These are phyloP conservation scores for Entonaema liquescens DNA, from an alignment of 495 filamentous ascomycete species.

Conservation along the genomic window DNA sequence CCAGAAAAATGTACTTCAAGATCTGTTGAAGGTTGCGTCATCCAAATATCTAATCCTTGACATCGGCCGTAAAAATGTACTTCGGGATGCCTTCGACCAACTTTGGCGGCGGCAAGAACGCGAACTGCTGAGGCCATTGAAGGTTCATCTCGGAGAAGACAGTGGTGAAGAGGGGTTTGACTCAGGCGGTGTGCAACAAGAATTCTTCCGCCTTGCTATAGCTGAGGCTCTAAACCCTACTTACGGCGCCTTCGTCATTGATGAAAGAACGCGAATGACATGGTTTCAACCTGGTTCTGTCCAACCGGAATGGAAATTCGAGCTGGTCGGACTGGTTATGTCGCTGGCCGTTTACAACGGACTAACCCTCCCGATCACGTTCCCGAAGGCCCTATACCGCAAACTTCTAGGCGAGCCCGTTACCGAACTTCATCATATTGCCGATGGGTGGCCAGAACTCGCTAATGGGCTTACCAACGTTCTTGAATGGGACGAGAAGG, in stretches of 20 bases:
- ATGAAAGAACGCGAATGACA: slow-evolving; percentile 74
- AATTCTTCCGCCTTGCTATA: slow-evolving; percentile 88
- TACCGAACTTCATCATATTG: slow-evolving; percentile 74
- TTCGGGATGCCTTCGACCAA: slow-evolving; percentile 84
- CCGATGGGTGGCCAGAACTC: slow-evolving; percentile 87
- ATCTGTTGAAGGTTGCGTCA: slow-evolving; percentile 69
- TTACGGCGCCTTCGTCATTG: slow-evolving; percentile 78
- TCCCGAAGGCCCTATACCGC: slow-evolving; percentile 84
- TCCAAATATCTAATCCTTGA: slow-evolving; percentile 79
- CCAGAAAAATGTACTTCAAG: slow-evolving; percentile 60
- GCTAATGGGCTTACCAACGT: slow-evolving; percentile 74
- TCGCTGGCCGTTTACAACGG: slow-evolving; percentile 96
- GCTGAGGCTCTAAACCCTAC: slow-evolving; percentile 78
- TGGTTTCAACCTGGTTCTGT: slow-evolving; percentile 87
- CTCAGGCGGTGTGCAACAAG: slow-evolving; percentile 92
- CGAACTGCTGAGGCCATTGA: slow-evolving; percentile 84
- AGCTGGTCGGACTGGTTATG: slow-evolving; percentile 86
- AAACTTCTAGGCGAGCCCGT: slow-evolving; percentile 74
- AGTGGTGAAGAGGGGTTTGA: slow-evolving; percentile 90
- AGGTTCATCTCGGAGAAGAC: slow-evolving; percentile 82
- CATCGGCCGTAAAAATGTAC: slow-evolving; percentile 72
- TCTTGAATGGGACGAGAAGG: slow-evolving; percentile 72
- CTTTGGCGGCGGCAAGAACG: slow-evolving; percentile 85
- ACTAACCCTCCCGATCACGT: slow-evolving; percentile 85
- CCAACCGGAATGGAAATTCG: slow-evolving; percentile 87